These are phyloP conservation scores for Phialemoniopsis sp. DNA, from an alignment of 2,329 filamentous ascomycete species.

Conservation along the genomic window DNA sequence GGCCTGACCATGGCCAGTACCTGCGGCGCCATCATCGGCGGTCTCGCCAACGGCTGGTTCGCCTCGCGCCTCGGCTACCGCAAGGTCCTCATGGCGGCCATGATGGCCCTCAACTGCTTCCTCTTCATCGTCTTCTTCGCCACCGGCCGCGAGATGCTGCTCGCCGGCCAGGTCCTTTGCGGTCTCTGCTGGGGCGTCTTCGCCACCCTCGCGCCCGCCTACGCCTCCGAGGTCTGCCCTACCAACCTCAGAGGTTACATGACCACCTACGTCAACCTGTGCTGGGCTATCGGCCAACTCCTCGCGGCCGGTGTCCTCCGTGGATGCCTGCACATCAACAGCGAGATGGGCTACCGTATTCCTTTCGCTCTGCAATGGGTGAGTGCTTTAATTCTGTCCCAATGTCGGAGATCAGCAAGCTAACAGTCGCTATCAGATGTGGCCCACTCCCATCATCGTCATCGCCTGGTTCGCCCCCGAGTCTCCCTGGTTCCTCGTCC, in stretches of 20 bases:
- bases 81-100: conserved; percentile 35
- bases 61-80: conserved; percentile 37
- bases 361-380: conserved; percentile 17
- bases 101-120: conserved; percentile 31
- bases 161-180: conserved; percentile 38
- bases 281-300: conserved; percentile 25
- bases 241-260: conserved; percentile 28
- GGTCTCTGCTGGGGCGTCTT: conserved; percentile 26
- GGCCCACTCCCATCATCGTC: conserved; percentile 33
- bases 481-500: conserved; percentile 41
- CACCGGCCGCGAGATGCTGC: conserved; percentile 26
- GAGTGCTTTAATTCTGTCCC: conserved; percentile 21
- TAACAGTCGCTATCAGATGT: conserved; percentile 12
- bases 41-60: conserved; percentile 42
- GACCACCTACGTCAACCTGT: conserved; percentile 40
- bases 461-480: conserved; percentile 36
- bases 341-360: conserved; percentile 35
- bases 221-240: conserved; percentile 28
- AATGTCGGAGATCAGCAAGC: no score
- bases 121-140: conserved; percentile 45
- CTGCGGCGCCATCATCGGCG: conserved; percentile 44
- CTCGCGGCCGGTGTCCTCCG: conserved; percentile 30
- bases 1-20: conserved; percentile 29
- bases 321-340: conserved; percentile 23
- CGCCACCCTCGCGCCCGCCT: conserved; percentile 18